These are phyloP conservation scores for Aureobasidium sp. DNA, from an alignment of 2,329 filamentous ascomycete genomes.

Conservation along the genomic window DNA sequence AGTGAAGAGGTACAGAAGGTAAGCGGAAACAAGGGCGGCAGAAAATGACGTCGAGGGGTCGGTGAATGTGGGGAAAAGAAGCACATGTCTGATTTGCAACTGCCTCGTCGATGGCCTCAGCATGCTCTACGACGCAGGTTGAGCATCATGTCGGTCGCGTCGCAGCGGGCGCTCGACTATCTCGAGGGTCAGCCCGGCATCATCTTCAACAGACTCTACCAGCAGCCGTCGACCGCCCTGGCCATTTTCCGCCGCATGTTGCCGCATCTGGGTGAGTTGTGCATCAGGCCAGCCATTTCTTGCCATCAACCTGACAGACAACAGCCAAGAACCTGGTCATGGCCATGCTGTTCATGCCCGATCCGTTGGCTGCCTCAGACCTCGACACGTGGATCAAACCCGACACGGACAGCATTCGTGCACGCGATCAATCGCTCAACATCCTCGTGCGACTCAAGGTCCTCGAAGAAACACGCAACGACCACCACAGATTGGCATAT, in stretches of 20 bases:
- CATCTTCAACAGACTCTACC: slow-evolving; percentile 86
- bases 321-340: slow-evolving; percentile 91
- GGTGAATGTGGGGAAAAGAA: neutral
- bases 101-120: slow-evolving; percentile 6
- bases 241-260: slow-evolving; percentile 97
- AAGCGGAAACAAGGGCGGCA: neutral
- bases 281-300: neutral
- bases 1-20: too few relatives aligned
- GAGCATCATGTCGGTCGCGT: slow-evolving; percentile 45
- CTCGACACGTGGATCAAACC: slow-evolving; percentile 82
- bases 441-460: slow-evolving; percentile 84
- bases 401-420: slow-evolving; percentile 35
- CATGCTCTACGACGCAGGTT: slow-evolving; percentile 11
- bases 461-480: slow-evolving; percentile 52
- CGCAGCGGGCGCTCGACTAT: slow-evolving; percentile 70
- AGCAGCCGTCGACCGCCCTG: slow-evolving; percentile 89
- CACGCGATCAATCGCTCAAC: slow-evolving; percentile 76
- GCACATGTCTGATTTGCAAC: neutral
- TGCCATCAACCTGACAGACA: neutral
- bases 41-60: neutral
- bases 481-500: slow-evolving; percentile 59
- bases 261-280: slow-evolving; percentile 67
- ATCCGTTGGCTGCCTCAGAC: slow-evolving; percentile 69
- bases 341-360: slow-evolving; percentile 84
- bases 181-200: slow-evolving; percentile 85